Base-by-base conservation (phyloP, 2,329 filamentous ascomycete species). In the Xylariaceae sp. region DNA sequence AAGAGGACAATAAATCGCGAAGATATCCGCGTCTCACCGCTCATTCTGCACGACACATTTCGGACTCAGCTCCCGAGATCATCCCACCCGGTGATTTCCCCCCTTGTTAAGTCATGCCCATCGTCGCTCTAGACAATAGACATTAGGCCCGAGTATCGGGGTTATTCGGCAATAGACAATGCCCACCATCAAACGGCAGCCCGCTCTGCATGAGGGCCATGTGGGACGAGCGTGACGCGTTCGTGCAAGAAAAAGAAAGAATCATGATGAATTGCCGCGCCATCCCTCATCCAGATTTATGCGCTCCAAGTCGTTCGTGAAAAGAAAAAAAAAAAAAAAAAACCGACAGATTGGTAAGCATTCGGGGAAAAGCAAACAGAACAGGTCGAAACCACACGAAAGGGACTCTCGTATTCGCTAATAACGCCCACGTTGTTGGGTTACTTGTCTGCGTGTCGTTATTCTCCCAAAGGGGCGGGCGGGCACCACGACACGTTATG, bases 341-440 rank as follows among this genome's bases (percentile, higher is more conserved):
- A 44, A 26, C 30, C 39, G 1, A 50, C 19, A 32, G 32, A 34
- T 19, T 19, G 30, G 31, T n/a, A 41, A 37, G 5, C 37, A 35
- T 2, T 12, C 44, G 12, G 26, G 54, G 42, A 32, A 29, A 47
- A 30, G 35, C 27, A 44, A 34, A 49, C 9, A 11, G 31, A 4
- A 42, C 26, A 27, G 46, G 19, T 8, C 53, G 12, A 29, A 45
- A 47, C 35, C 42, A 35, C 29, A 42, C 40, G 35, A 19, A 50
- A 34, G 46, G n/a, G 11, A 54, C 45, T 44, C 47, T 54, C 47
- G 55, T 57, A 54, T 57, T 57, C 55, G 51, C 37, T 54, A 54
- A 67, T 39, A 71, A 37, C 35, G 42, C 66, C 60, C 2, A 70
- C 72, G 2, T 69, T 70, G 3, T 69, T 67, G 8, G 72, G 70